phyloP scores from a whole-genome alignment of 306 rosid species.

The Erythrophleum fordii region DNA sequence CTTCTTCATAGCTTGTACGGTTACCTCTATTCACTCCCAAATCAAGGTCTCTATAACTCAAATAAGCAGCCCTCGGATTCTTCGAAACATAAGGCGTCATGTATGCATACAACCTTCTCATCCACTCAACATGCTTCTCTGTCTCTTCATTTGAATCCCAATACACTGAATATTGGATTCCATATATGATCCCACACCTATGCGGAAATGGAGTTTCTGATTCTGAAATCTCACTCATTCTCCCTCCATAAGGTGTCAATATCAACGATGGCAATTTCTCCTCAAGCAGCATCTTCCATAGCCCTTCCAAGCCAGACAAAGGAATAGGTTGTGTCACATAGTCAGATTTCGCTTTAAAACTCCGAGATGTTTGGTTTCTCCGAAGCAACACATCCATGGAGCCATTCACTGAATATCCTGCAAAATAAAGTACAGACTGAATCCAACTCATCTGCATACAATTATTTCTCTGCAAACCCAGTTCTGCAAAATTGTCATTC shows the following conservation, averaged over 20 bases:
- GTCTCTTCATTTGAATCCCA: slow-evolving; percentile 31
- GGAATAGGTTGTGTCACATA: slow-evolving; percentile 38
- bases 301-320: slow-evolving; percentile 15
- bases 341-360: slow-evolving; percentile 45
- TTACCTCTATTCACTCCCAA: slow-evolving; percentile 36
- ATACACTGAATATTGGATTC: slow-evolving; percentile 25
- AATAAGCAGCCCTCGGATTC: slow-evolving; percentile 38
- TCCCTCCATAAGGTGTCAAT: slow-evolving; percentile 43
- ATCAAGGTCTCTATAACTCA: slow-evolving; percentile 44
- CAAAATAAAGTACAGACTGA: slow-evolving; percentile 32
- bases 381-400: slow-evolving; percentile 39
- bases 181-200: slow-evolving; percentile 28
- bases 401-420: background rate
- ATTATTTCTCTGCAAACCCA: slow-evolving; percentile 24
- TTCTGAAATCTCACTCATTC: slow-evolving; percentile 40
- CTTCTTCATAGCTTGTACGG: slow-evolving; percentile 13
- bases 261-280: background rate
- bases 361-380: slow-evolving; percentile 25
- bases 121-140: slow-evolving; percentile 10
- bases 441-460: slow-evolving; percentile 40
- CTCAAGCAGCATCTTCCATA: slow-evolving; percentile 35
- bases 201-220: slow-evolving; percentile 43
- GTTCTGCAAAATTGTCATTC: slow-evolving; percentile 26
- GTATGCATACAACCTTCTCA: slow-evolving; percentile 26
- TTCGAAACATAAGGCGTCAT: slow-evolving; percentile 33